Evolutionary conservation across 2,329 filamentous ascomycete genomes (phyloP), one percentile per base, ranked within the genome.

Genomic region (Colletotrichum liaoningense): DNA sequence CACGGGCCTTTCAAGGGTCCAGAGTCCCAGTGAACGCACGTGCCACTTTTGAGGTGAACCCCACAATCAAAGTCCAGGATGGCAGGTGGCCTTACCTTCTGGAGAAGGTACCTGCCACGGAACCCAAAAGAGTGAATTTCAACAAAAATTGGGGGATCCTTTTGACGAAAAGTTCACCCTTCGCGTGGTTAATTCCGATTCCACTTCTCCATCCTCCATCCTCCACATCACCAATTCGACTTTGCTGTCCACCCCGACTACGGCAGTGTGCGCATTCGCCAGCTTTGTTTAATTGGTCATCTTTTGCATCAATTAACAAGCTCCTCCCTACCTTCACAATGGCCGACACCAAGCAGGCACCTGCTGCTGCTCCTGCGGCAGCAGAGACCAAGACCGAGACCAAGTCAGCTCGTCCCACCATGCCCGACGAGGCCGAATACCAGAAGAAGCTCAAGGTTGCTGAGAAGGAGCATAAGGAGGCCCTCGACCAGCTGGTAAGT

Each of bases 371-470:
- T 49, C 16, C 42, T 49, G 42, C 19, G 42, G 42, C 42, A 19
- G 81, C 87, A 74, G 82, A 85, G 59, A 49, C 42, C 75, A 84
- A 83, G 77, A 84, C 83, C 69, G 81, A 86, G 75, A 80, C 81
- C 72, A 83, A 84, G 75, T 35, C 33, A 12, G 81, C 86, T 80
- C 95, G 92, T 86, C 95, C 95, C 67, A 90, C 94, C 84, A 95
- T 93, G 88, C 97, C 97, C 59, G 94, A 98, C 83, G 94, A 97
- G 86, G 93, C 93, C 77, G 87, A 88, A 78, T 99, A 92, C 88
- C 95, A 97, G 86, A 89, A 92, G 81, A 89, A 90, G 76, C 88
- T 98, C 74, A 92, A 91, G 63, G 91, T 93, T 85, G 93, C 93
- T 30, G 94, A 98, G 85, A 97, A 98, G 87, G 94, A 94, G 77